Evolutionary conservation across 768 basidiomycete species (phyloP).

Genomic region (Lactarius indigo): DNA sequence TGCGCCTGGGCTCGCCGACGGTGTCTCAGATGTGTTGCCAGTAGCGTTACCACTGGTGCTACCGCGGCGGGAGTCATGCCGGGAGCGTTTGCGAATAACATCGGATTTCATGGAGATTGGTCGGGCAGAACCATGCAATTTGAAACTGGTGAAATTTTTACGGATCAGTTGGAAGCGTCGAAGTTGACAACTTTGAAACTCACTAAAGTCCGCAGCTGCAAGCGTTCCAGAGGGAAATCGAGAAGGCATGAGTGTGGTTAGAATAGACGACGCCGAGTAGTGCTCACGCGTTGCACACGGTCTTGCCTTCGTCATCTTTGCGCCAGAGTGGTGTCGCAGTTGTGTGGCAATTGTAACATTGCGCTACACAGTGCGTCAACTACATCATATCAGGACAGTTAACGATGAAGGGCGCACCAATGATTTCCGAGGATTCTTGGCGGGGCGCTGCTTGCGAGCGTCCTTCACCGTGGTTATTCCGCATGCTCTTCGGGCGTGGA

Average conservation of each 20-base stretch:
- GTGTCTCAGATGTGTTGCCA: conserved; percentile 56
- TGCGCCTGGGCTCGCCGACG: conserved; percentile 70
- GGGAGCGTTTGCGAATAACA: conserved; percentile 81
- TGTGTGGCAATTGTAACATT: conserved; percentile 89
- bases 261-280: conserved; percentile 6
- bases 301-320: conserved; percentile 89
- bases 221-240: conserved; percentile 6
- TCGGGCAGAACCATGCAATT: conserved; percentile 79
- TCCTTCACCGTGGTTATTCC: conserved; percentile 69
- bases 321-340: conserved; percentile 88
- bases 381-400: not conserved
- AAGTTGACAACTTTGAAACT: conserved; percentile 30
- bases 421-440: conserved; percentile 69
- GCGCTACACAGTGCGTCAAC: conserved; percentile 40
- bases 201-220: conserved; percentile 73
- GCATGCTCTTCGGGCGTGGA: conserved; percentile 85
- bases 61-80: conserved; percentile 69
- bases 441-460: conserved; percentile 61
- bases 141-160: conserved; percentile 46
- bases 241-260: conserved; percentile 12
- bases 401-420: conserved; percentile 47
- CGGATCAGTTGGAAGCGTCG: conserved; percentile 8
- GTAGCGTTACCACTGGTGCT: conserved; percentile 29
- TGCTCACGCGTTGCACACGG: conserved; percentile 85
- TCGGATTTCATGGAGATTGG: conserved; percentile 92